A percentile compares a stretch with the other conserved stretches of the same genome.
These are phyloP conservation scores for Botrytis porri DNA, from an alignment of 2,329 filamentous ascomycete species.

Conservation along the genomic window DNA sequence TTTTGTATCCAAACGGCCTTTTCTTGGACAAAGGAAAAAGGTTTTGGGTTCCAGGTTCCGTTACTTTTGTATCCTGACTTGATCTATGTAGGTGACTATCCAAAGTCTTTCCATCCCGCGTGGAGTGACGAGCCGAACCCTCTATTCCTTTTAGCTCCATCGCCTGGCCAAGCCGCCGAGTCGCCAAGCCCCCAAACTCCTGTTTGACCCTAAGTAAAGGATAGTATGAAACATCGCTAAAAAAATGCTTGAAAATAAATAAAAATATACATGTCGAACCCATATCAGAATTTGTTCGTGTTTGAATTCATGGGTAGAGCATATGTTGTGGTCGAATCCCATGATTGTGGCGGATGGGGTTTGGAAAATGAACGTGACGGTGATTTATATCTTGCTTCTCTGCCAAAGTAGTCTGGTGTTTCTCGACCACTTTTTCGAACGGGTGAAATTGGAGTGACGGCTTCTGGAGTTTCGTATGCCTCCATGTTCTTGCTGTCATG, in stretches of 20 bases:
- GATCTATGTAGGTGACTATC: not conserved
- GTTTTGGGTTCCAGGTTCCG: not conserved
- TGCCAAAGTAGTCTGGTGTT: constrained; percentile 42
- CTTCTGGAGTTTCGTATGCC: constrained; percentile 20
- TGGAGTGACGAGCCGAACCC: not conserved
- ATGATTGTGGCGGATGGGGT: constrained; percentile 42
- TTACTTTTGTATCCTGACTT: not conserved
- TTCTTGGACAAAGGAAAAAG: not conserved
- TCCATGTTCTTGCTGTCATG: constrained; percentile 34
- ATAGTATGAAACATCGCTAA: not conserved
- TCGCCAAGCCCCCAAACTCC: constrained; percentile 3
- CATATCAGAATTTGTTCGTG: constrained; percentile 36
- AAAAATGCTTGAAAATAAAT: not conserved
- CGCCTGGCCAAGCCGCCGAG: not conserved
- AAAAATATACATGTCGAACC: not conserved
- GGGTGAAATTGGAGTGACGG: constrained; percentile 32
- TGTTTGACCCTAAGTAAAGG: not conserved
- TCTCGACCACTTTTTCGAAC: constrained; percentile 33
- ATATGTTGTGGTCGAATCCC: constrained; percentile 32
- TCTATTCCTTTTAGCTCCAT: not conserved
- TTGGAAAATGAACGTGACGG: constrained; percentile 48
- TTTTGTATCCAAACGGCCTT: not conserved
- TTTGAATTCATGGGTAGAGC: constrained; percentile 34
- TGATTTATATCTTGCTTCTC: constrained; percentile 46
- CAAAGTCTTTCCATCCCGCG: not conserved